Evolutionary conservation across 495 filamentous ascomycete species (phyloP), one percentile per base, ranked within the genome.

Genomic region (Hypoxylon lenormandii): DNA sequence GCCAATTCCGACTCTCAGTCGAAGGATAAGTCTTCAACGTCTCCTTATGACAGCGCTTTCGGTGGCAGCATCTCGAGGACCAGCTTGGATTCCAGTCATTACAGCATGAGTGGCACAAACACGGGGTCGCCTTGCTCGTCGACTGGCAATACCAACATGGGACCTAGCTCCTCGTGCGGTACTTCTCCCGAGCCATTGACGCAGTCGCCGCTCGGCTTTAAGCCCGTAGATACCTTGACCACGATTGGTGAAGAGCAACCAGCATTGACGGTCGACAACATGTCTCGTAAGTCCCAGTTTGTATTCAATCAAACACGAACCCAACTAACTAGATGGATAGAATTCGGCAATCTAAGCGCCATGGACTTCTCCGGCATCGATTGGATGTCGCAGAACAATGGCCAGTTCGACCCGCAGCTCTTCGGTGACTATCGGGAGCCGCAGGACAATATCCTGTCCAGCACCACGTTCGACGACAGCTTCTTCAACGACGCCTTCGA

Each of bases 391-490:
- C 91, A 97, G 75, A 95, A 93, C 74, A 88, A 90, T 42, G 92
- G 92, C 53, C 88, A 92, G 67, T 97, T 98, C 69, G 92, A 98
- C 66, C 95, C 95, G 0, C 86, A 92, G 30, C 84, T 98, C 1
- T 99, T 98, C 77, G 91, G 90, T 52, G 93, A 94, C 68, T 98
- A 97, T 79, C 89, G 95, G 38, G 96, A 99, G 72, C 89, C 91
- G 5, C 92, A 97, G 69, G 91, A 92, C 60, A 91, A 88, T 55
- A 81, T 89, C 28, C 76, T 91, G 33, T 74, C 83, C 15, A 82
- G 69, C 22, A 81, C 90, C 7, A 74, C 85, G 5, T 86, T 86
- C 36, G 89, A 88, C 64, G 91, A 93, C 73, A 89, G 86, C 58
- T 96, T 95, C 81, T 95, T 96, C 79, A 90, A 93, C 72, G 94